Evolutionary conservation across 139 green algal species (phyloP), one percentile per base, ranked within the genome.

Genomic region (Ulvella scutata): DNA sequence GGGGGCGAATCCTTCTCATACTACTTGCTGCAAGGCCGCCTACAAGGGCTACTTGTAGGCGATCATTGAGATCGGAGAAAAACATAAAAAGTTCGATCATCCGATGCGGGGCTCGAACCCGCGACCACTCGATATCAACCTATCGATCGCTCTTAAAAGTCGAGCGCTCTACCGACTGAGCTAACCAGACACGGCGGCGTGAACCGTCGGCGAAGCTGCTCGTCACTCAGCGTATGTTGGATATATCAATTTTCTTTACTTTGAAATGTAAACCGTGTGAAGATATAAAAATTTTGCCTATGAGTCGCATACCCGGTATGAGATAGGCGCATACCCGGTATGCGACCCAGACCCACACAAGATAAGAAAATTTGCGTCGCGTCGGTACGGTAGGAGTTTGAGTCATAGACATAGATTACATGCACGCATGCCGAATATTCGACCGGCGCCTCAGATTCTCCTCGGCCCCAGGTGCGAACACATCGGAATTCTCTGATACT

Each of bases 151-250:
- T 29, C 51, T 67, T 67, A 67, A 67, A 67, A 67, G 51, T 67
- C 51, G n/a, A 36, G 51, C 51, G 51, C 51, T 67, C 51, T 67
- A 67, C 51, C 51, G 33, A 67, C 51, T 67, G 51, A 67, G 51
- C 51, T 67, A 67, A 36, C 51, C 51, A n/a, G 51, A 26, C 51
- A 1, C 7, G 31, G 51, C 1, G 4, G 20, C n/a, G 51, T 67
- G 51, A n/a, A n/a, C n/a, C 33, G 51, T n/a, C 13, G 31, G 0
- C 31, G 40, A 17, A 67, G n/a, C 9, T 67, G 51, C 51, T 29
- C 13, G 13, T 26, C 31, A 7, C 0, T 67, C 51, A 34, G 0
- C 20, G 17, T 1, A 67, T 6, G 9, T 23, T 29, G 9, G 10
- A 67, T 10, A 67, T 10, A 67, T 23, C 51, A 10, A 34, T 59